These are phyloP conservation scores for Lactarius hengduanensis DNA, from an alignment of 768 basidiomycete genomes.

Conservation along the genomic window DNA sequence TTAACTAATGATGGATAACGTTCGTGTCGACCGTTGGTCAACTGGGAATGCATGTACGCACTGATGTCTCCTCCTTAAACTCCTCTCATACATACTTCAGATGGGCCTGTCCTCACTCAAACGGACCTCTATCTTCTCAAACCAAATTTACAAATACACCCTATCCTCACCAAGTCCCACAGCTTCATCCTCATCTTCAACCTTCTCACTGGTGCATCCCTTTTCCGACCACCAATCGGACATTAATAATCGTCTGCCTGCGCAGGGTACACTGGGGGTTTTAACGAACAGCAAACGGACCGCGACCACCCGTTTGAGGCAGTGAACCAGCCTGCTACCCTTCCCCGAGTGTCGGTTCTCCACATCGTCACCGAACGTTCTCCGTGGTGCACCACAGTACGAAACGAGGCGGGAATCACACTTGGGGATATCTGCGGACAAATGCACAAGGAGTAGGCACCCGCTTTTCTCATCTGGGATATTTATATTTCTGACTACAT, in stretches of 20 bases:
- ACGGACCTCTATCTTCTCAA: slow-evolving; percentile 80
- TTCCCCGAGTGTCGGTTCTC: slow-evolving; percentile 40
- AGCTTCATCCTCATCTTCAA: slow-evolving; percentile 71
- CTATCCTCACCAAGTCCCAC: slow-evolving; percentile 54
- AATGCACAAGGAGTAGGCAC: slow-evolving; percentile 72
- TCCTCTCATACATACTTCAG: slow-evolving; percentile 37
- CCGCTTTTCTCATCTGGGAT: neutral
- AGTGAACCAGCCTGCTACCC: slow-evolving; percentile 41
- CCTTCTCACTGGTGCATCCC: slow-evolving; percentile 55
- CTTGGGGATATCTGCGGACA: slow-evolving; percentile 68
- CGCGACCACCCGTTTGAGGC: slow-evolving; percentile 52
- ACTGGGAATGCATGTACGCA: slow-evolving; percentile 25
- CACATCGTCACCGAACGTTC: slow-evolving; percentile 46
- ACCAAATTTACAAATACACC: slow-evolving; percentile 67
- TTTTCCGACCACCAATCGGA: neutral
- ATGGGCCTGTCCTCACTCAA: slow-evolving; percentile 76
- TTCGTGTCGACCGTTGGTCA: slow-evolving; percentile 27
- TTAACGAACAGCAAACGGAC: slow-evolving; percentile 57
- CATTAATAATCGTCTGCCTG: neutral
- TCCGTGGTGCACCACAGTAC: slow-evolving; percentile 79
- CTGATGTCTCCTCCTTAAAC: neutral
- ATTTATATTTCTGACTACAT: neutral
- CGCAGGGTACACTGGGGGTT: slow-evolving; percentile 60
- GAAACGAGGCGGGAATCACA: slow-evolving; percentile 72
- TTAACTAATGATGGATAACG: slow-evolving; percentile 21